Evolutionary conservation across 1,284 basidiomycete genomes (phyloP).

Genomic region (Pseudozyma thailandica): DNA sequence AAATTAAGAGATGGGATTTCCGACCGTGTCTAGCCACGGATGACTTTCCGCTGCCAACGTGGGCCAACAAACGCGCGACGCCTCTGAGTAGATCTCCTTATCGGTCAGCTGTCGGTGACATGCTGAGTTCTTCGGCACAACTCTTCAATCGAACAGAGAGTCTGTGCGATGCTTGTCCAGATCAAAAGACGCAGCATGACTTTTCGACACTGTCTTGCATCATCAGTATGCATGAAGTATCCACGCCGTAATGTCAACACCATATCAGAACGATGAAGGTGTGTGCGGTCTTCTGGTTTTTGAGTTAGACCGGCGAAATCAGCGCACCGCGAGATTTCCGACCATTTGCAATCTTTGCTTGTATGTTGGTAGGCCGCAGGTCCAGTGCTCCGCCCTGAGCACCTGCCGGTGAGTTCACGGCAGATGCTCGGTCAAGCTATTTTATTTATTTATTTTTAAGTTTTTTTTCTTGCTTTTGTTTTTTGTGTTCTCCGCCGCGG

Average conservation of each 20-base stretch:
- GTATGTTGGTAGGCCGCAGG: too few species aligned
- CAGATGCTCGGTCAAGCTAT: conserved; percentile 24
- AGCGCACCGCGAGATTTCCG: too few species aligned
- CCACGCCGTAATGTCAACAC: background rate
- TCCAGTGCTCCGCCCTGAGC: too few species aligned
- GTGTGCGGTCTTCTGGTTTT: background rate
- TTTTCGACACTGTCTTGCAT: too few species aligned
- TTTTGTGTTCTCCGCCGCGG: too few species aligned
- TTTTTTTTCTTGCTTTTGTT: background rate
- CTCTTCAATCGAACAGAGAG: background rate
- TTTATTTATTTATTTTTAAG: background rate
- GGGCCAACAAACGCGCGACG: background rate
- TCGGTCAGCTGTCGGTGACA: background rate
- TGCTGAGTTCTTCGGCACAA: background rate
- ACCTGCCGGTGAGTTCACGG: conserved; percentile 14
- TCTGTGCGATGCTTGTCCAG: background rate
- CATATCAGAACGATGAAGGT: background rate
- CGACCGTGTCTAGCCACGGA: too few species aligned
- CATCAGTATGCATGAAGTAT: too few species aligned
- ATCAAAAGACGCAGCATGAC: too few species aligned
- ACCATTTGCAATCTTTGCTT: too few species aligned
- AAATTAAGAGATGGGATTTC: conserved; percentile 3
- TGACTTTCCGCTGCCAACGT: background rate
- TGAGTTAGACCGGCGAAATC: conserved; percentile 12
- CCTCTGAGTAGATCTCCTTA: conserved; percentile 2